A percentile compares a stretch with the other conserved stretches of the same genome.
Conservation (phyloP, 768 basidiomycete genomes). For the Astraeus odoratus region DNA sequence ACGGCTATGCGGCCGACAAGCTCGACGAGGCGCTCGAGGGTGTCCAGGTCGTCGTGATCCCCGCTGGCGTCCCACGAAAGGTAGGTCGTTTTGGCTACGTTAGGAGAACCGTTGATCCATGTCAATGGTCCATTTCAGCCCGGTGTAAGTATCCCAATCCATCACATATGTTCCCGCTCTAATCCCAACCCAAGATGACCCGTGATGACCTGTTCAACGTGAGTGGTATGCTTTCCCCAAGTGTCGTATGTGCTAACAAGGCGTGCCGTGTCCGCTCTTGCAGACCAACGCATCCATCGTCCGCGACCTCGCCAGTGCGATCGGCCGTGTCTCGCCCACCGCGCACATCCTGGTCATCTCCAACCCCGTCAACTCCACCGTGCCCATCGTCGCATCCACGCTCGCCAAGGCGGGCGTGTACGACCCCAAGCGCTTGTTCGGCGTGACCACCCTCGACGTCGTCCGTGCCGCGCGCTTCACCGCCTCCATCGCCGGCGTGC, state of each 20-base stretch:
- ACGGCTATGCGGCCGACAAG: slow-evolving; percentile 77
- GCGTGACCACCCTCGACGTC: slow-evolving; percentile 97
- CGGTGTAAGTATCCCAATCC: slow-evolving; percentile 53
- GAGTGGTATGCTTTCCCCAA: slow-evolving; percentile 24
- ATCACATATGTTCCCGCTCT: slow-evolving; percentile 13
- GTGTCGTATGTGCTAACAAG: neutral
- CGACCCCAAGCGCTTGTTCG: slow-evolving; percentile 85
- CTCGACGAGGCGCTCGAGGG: slow-evolving; percentile 87
- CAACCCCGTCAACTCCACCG: slow-evolving; percentile 98
- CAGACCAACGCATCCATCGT: slow-evolving; percentile 98
- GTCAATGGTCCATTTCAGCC: slow-evolving; percentile 48
- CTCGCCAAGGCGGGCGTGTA: slow-evolving; percentile 90
- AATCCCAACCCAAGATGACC: slow-evolving; percentile 65
- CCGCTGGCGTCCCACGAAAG: slow-evolving; percentile 98
- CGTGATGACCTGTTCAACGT: slow-evolving; percentile 96
- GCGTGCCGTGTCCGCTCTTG: neutral
- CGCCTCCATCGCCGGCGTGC: slow-evolving; percentile 54
- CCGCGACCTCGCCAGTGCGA: slow-evolving; percentile 86
- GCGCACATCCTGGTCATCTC: slow-evolving; percentile 97
- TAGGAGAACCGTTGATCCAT: slow-evolving; percentile 15
- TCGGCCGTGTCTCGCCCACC: slow-evolving; percentile 79
- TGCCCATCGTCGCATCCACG: slow-evolving; percentile 91
- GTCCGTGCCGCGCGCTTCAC: slow-evolving; percentile 94
- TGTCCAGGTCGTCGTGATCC: slow-evolving; percentile 90
- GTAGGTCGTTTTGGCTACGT: slow-evolving; percentile 33